Evolutionary conservation across 2,329 filamentous ascomycete species (phyloP).

Genomic region (Calonectria naviculata): DNA sequence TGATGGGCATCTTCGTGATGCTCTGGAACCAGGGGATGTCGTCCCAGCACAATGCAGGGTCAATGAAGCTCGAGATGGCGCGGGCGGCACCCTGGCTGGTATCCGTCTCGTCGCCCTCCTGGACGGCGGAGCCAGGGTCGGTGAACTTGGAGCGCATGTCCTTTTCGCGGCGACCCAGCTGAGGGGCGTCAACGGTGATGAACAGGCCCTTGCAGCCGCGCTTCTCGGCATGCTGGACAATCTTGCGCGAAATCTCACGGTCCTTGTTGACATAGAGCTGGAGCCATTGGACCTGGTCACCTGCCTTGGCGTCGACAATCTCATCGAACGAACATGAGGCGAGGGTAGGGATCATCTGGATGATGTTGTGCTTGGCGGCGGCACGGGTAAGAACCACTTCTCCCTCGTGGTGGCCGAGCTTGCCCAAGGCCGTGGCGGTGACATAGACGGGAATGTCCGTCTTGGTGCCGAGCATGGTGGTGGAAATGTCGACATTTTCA

Average conservation of each 20-base stretch:
- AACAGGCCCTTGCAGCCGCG: slow-evolving; percentile 96
- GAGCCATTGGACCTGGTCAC: slow-evolving; percentile 92
- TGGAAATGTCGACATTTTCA: slow-evolving; percentile 85
- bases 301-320: slow-evolving; percentile 85
- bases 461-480: slow-evolving; percentile 93
- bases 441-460: slow-evolving; percentile 93
- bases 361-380: slow-evolving; percentile 85
- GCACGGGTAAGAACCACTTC: slow-evolving; percentile 91
- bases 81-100: slow-evolving; percentile 92
- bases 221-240: slow-evolving; percentile 90
- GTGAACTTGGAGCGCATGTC: slow-evolving; percentile 96
- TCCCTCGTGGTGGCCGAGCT: slow-evolving; percentile 92
- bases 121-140: slow-evolving; percentile 85
- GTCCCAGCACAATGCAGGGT: slow-evolving; percentile 91
- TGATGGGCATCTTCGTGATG: slow-evolving; percentile 94
- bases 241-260: slow-evolving; percentile 87
- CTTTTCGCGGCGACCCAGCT: slow-evolving; percentile 94
- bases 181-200: slow-evolving; percentile 97
- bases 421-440: slow-evolving; percentile 94
- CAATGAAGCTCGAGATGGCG: slow-evolving; percentile 97
- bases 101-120: slow-evolving; percentile 81
- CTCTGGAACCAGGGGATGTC: slow-evolving; percentile 93
- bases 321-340: slow-evolving; percentile 98
- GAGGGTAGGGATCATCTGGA: slow-evolving; percentile 98
- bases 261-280: slow-evolving; percentile 99